A percentile compares a stretch with the other conserved stretches of the same genome.
Conservation (phyloP, 2,329 filamentous ascomycete genomes). For the Sarocladium kiliense region DNA sequence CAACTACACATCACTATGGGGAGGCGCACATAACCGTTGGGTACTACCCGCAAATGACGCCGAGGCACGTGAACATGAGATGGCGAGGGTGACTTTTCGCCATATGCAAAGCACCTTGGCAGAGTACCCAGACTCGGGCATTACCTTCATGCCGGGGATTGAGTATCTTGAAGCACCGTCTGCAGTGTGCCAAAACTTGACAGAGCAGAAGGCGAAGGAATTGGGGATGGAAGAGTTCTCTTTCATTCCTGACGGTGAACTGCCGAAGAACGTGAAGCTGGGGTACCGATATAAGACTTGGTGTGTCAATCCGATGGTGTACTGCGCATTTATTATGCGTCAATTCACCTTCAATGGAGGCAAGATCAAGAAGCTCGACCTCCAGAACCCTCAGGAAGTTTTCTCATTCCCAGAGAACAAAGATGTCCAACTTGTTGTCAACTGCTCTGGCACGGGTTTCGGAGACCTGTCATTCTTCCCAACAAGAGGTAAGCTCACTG, state of each 20-base stretch:
- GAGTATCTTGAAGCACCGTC: constrained; percentile 42
- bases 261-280: constrained; percentile 33
- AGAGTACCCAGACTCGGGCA: constrained; percentile 32
- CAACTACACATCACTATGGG: constrained; percentile 48
- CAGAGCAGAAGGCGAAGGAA: constrained; percentile 17
- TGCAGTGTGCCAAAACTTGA: constrained; percentile 29
- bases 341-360: constrained; percentile 18
- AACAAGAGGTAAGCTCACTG: constrained; percentile 21
- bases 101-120: constrained; percentile 31
- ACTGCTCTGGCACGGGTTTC: constrained; percentile 29
- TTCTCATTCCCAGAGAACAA: background rate
- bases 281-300: constrained; percentile 43
- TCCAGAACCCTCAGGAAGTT: background rate
- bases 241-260: constrained; percentile 25
- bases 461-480: constrained; percentile 26
- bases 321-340: constrained; percentile 41
- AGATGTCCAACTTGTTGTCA: constrained; percentile 22
- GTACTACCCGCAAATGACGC: constrained; percentile 26
- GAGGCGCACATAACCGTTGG: constrained; percentile 44
- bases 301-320: constrained; percentile 48
- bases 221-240: constrained; percentile 29
- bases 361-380: constrained; percentile 15
- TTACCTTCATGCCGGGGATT: constrained; percentile 41
- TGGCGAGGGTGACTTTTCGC: constrained; percentile 36
- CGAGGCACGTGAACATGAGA: constrained; percentile 35